Evolutionary conservation across 192 early-diverging fungal genomes (phyloP).

Genomic region (Coemansia asiatica): DNA sequence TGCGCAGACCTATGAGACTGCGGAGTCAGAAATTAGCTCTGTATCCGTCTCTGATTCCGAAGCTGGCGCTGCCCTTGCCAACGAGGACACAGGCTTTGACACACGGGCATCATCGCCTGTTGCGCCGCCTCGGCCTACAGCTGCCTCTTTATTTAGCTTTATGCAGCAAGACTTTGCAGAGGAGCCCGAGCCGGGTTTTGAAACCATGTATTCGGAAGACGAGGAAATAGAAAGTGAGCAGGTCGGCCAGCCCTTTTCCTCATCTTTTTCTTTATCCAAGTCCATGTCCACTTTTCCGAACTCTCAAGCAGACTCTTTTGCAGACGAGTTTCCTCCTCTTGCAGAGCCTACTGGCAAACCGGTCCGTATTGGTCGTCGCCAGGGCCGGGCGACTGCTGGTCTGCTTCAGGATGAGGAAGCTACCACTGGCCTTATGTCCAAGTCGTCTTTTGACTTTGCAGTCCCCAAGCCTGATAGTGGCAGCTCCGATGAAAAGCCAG

Average conservation of each 20-base stretch:
- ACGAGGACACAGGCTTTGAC: slow-evolving; percentile 1
- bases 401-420: slow-evolving; percentile 32
- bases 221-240: too few species aligned
- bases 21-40: neutral
- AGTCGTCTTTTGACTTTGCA: slow-evolving; percentile 19
- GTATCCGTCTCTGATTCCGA: slow-evolving; percentile 5
- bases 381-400: slow-evolving; percentile 39
- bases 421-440: neutral
- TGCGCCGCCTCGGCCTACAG: slow-evolving; percentile 27
- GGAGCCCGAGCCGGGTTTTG: neutral
- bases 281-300: too few species aligned
- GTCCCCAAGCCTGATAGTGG: slow-evolving; percentile 10
- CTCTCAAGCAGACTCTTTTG: neutral
- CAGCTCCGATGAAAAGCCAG: slow-evolving; percentile 10
- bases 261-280: neutral
- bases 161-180: too few species aligned
- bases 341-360: slow-evolving; percentile 13
- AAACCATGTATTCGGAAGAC: too few species aligned
- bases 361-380: slow-evolving; percentile 43
- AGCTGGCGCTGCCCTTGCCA: neutral
- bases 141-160: slow-evolving; percentile 36
- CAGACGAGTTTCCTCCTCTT: slow-evolving; percentile 16
- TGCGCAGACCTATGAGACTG: slow-evolving; percentile 2
- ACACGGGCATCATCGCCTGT: slow-evolving; percentile 27
- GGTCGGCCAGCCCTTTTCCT: too few species aligned